Conservation (phyloP, 192 early-diverging fungal species). For the Gaertneriomyces semiglobifer region DNA sequence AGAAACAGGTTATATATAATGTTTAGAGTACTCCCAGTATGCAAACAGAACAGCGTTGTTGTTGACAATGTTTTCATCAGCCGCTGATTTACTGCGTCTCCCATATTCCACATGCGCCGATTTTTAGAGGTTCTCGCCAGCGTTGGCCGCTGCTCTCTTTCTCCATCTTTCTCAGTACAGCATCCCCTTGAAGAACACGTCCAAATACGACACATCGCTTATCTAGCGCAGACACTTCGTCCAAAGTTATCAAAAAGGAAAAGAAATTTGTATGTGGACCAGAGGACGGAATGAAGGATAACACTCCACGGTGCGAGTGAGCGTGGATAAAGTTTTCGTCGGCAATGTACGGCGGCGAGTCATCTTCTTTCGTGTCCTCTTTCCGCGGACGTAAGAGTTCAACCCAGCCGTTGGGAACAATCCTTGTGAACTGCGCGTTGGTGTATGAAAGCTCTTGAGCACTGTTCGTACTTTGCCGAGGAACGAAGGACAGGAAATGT, state of each 20-base stretch:
- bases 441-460: conserved; percentile 14
- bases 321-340: conserved; percentile 55
- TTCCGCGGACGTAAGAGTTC: conserved; percentile 7
- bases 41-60: too few relatives aligned
- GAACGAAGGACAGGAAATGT: conserved; percentile 35
- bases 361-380: not conserved
- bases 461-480: not conserved
- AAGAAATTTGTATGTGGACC: conserved; percentile 42
- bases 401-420: conserved; percentile 46
- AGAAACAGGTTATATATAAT: too few relatives aligned
- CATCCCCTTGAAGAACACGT: conserved; percentile 20
- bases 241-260: conserved; percentile 45
- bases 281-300: conserved; percentile 39
- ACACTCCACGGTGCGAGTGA: conserved; percentile 35
- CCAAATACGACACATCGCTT: conserved; percentile 48
- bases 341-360: conserved; percentile 3
- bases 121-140: too few relatives aligned
- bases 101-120: too few relatives aligned
- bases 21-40: too few relatives aligned
- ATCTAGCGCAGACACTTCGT: conserved; percentile 48
- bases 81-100: too few relatives aligned
- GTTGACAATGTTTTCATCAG: too few relatives aligned
- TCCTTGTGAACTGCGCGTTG: conserved; percentile 14
- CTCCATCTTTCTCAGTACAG: too few relatives aligned
- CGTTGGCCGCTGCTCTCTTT: too few relatives aligned